These are phyloP conservation scores for Lathyrus sativus DNA, from an alignment of 306 rosid species.

Conservation along the genomic window DNA sequence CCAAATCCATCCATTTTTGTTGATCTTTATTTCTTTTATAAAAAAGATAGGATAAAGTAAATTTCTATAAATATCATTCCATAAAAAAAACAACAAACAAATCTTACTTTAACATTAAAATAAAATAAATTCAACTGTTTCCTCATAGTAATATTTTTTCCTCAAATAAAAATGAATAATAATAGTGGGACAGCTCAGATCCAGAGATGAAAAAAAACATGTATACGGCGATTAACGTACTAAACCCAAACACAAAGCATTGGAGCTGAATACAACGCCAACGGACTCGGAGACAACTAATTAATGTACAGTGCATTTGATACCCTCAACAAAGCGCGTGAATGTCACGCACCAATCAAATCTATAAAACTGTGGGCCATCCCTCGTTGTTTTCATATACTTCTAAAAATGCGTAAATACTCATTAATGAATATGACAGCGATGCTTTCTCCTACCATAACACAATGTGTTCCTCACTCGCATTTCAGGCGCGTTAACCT, in stretches of 20 bases:
- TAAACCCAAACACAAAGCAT: conserved; percentile 27
- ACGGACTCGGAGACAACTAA: conserved; percentile 37
- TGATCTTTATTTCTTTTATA: too few species aligned
- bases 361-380: conserved; percentile 26
- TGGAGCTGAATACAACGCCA: conserved; percentile 20
- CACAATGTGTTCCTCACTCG: conserved; percentile 41
- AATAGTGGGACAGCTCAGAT: conserved; percentile 40
- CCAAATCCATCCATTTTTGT: too few species aligned
- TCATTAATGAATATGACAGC: conserved; percentile 53
- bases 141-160: too few species aligned
- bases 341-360: conserved; percentile 53
- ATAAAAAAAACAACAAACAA: too few species aligned
- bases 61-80: too few species aligned
- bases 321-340: conserved; percentile 42
- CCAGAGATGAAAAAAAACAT: conserved; percentile 31
- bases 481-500: conserved; percentile 48
- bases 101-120: too few species aligned
- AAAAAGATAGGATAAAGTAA: too few species aligned
- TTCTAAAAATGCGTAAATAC: conserved; percentile 39
- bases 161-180: neutral
- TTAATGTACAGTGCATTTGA: conserved; percentile 36
- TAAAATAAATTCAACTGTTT: too few species aligned
- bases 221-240: conserved; percentile 24
- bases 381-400: conserved; percentile 45
- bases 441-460: conserved; percentile 49